Base-by-base conservation (phyloP, 345 rosid genomes). In the Populus ilicifolia region DNA sequence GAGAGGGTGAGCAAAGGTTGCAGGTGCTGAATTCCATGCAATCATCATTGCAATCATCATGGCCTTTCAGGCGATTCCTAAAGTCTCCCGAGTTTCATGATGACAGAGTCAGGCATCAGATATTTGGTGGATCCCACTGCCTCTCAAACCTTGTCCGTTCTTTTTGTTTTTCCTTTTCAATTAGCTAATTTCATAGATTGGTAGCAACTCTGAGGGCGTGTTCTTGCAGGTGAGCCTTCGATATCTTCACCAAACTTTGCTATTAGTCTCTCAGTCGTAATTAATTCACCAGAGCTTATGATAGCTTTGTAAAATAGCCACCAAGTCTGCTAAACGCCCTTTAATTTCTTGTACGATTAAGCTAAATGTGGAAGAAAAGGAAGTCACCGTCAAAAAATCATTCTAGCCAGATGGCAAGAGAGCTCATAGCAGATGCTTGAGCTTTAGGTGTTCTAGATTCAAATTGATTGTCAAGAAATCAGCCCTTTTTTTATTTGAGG, bases 21-120 rank as follows among this genome's bases (percentile, higher is more conserved):
- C 64, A 76, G 80, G 72, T 41, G 84, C 87, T 86, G 96, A 94
- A 90, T 92, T 94, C 98, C 94, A 92, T 91, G 97, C 90, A 89
- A 85, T 75, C 87, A 94, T 94, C 85, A 94, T 94, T 91, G 97
- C 90, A 89, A 85, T 75, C 87, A 94, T 94, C 85, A 94, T 94
- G 86, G 90, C 93, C 67, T 77, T 84, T 81, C 89, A 85, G 85
- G 90, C 96, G 88, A 86, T 76, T 88, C 81, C 82, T 83, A 80
- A 86, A 83, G 81, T 81, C 92, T 88, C 85, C 89, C 67, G 84
- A 80, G 70, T 80, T 75, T 89, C 86, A 92, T 94, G 83, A 92
- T 94, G 94, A 74, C 80, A 72, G 90, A 80, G 90, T 89, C 87
- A 93, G 92, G 88, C 90, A 86, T 86, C 89, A 76, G 83, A 88